Conservation (phyloP, 257 asterid species). For the Solanum gandarillasii region DNA sequence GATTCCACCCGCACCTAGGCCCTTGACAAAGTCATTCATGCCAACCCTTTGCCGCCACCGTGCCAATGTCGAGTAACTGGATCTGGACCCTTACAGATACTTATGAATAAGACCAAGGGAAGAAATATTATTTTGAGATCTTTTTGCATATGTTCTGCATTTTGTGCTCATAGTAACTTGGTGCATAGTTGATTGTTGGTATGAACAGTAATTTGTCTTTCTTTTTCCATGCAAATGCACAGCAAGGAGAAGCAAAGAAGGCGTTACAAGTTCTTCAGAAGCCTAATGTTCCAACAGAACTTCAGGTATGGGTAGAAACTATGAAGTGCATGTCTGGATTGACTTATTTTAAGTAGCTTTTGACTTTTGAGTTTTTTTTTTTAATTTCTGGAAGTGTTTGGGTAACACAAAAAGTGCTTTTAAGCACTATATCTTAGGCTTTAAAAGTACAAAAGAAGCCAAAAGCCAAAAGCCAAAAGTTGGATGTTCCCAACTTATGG, state of each 20-base stretch:
- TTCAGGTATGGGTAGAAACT: conserved; percentile 49
- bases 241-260: conserved; percentile 98
- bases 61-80: too few species aligned
- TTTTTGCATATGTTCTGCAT: neutral
- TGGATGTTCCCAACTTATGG: neutral
- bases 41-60: too few species aligned
- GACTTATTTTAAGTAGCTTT: neutral
- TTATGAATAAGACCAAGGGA: neutral
- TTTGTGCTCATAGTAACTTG: neutral
- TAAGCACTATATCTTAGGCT: neutral
- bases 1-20: too few species aligned
- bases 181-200: neutral
- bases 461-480: neutral
- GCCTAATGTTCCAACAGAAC: conserved; percentile 75
- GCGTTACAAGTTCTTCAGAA: conserved; percentile 96
- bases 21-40: too few species aligned
- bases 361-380: too few species aligned
- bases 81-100: too few species aligned
- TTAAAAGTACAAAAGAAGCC: neutral
- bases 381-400: neutral
- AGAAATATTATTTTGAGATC: neutral
- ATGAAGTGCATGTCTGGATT: neutral
- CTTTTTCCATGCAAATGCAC: conserved; percentile 1
- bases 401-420: neutral
- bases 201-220: neutral